Evolutionary conservation across 805 yeast species (phyloP).

Genomic region (Metschnikowia baotianmanensis): DNA sequence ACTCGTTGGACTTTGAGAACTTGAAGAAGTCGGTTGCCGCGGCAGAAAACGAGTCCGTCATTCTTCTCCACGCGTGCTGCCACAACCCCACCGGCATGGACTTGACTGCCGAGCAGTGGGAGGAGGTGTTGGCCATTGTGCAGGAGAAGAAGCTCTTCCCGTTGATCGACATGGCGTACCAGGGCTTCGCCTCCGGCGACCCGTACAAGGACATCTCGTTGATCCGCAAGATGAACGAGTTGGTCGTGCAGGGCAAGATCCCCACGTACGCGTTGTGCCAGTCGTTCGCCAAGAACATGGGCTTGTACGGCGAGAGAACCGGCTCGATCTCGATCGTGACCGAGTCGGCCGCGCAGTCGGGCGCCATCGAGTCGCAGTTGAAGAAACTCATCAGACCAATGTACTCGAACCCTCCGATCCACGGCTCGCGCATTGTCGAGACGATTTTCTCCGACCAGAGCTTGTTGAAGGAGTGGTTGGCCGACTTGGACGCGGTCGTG

Average conservation of each 20-base stretch:
- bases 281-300: constrained; percentile 49
- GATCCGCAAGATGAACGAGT: constrained; percentile 44
- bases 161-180: constrained; percentile 91
- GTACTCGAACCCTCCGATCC: constrained; percentile 92
- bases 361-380: constrained; percentile 71
- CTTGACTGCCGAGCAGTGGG: constrained; percentile 81
- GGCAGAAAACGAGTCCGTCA: constrained; percentile 58
- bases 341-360: constrained; percentile 50
- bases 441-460: constrained; percentile 60
- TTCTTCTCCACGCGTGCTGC: constrained; percentile 90
- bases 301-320: constrained; percentile 53
- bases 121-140: constrained; percentile 62
- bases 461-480: constrained; percentile 72
- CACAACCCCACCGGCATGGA: constrained; percentile 98
- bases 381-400: constrained; percentile 81
- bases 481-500: constrained; percentile 76
- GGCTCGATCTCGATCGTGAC: constrained; percentile 74
- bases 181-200: constrained; percentile 89
- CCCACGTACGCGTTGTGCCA: constrained; percentile 54
- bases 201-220: constrained; percentile 63
- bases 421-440: constrained; percentile 88
- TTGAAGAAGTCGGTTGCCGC: constrained; percentile 55
- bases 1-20: constrained; percentile 63
- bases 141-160: constrained; percentile 64
- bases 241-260: constrained; percentile 49